Base-by-base conservation (phyloP, 176 grass and related monocot species). In the Bonia amplexicaulis region DNA sequence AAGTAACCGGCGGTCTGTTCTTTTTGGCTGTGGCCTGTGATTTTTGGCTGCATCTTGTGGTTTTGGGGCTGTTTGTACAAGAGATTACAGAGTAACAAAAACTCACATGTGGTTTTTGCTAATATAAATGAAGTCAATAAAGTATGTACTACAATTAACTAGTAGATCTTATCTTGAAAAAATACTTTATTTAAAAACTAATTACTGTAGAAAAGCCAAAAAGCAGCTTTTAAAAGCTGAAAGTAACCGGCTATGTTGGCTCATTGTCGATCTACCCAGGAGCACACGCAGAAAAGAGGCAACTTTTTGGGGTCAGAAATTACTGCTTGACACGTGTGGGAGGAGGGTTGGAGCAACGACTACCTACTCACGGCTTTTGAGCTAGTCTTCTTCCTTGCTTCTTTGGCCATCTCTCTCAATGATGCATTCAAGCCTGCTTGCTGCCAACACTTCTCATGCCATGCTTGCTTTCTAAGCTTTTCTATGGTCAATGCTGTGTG, bases 1-100 rank as follows among this genome's bases (percentile, higher is more conserved):
- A 90, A 90, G 84, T 58, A 46, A 27, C 80, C 6, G n/a, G 16
- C 78, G n/a, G n/a, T n/a, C n/a, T n/a, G n/a, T n/a, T n/a, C n/a
- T n/a, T n/a, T n/a, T n/a, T n/a, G n/a, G n/a, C n/a, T n/a, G n/a
- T n/a, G n/a, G n/a, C n/a, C n/a, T n/a, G n/a, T n/a, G n/a, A n/a
- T n/a, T n/a, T n/a, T n/a, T n/a, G n/a, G n/a, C n/a, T n/a, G n/a
- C n/a, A n/a, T n/a, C n/a, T n/a, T n/a, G n/a, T n/a, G n/a, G n/a
- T n/a, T n/a, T n/a, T n/a, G n/a, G n/a, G n/a, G n/a, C n/a, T n/a
- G n/a, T n/a, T n/a, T n/a, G n/a, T n/a, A n/a, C n/a, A n/a, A n/a
- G n/a, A n/a, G n/a, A n/a, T n/a, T n/a, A n/a, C n/a, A n/a, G n/a
- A n/a, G n/a, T n/a, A n/a, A n/a, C n/a, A n/a, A n/a, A n/a, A n/a